A percentile compares a stretch with the other conserved stretches of the same genome.
Conservation (phyloP, 1,284 basidiomycete genomes). For the Phellopilus nigrolimitatus region DNA sequence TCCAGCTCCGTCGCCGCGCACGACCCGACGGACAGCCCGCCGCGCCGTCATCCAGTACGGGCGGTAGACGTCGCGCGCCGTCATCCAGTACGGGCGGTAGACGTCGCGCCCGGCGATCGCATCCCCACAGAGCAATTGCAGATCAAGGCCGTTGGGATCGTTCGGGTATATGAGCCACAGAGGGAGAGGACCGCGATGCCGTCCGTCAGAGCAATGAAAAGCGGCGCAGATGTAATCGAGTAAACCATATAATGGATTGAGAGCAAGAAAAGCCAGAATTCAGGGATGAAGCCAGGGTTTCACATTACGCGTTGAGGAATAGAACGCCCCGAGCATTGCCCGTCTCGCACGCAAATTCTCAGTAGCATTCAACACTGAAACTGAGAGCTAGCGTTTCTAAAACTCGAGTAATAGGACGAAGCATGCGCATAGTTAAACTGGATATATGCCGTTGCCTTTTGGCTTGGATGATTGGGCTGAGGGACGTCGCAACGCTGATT, state of each 20-base stretch:
- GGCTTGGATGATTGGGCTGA: no score
- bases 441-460: no score
- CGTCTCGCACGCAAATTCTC: no score
- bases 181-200: constrained; percentile 57
- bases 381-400: no score
- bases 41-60: no score
- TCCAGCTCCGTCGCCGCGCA: background rate
- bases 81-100: constrained; percentile 65
- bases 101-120: constrained; percentile 62
- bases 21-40: constrained; percentile 41
- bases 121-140: constrained; percentile 66
- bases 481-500: no score
- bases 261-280: background rate
- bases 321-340: constrained; percentile 66
- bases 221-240: constrained; percentile 72
- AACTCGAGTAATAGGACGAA: no score
- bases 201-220: constrained; percentile 55
- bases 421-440: no score
- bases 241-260: constrained; percentile 36
- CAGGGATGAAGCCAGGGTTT: constrained; percentile 36
- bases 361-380: no score
- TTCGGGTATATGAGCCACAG: constrained; percentile 64
- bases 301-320: constrained; percentile 70
- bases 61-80: constrained; percentile 52
- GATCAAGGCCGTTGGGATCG: constrained; percentile 53